A percentile compares a stretch with the other conserved stretches of the same genome.
phyloP scores from a whole-genome alignment of 2,329 filamentous ascomycete genomes.

The Xylariaceae sp. region DNA sequence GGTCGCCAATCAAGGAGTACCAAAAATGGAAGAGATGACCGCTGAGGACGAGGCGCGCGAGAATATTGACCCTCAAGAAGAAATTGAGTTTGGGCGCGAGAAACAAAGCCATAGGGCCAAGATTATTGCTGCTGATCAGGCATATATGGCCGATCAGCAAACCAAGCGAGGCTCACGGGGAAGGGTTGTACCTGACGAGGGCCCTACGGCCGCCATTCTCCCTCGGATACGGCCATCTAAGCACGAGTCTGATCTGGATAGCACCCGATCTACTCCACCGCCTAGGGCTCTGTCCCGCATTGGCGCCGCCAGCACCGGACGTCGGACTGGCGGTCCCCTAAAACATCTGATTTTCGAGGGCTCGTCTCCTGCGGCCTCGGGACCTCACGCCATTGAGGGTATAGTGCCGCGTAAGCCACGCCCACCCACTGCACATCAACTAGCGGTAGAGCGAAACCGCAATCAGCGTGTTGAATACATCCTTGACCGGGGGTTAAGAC shows the following conservation, averaged over 20 bases:
- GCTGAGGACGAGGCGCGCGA: constrained; percentile 67
- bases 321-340: constrained; percentile 52
- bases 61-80: constrained; percentile 70
- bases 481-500: constrained; percentile 72
- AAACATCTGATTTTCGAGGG: constrained; percentile 64
- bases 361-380: constrained; percentile 60
- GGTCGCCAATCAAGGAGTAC: constrained; percentile 70
- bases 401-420: constrained; percentile 66
- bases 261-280: constrained; percentile 55
- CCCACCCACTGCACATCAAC: constrained; percentile 78
- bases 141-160: constrained; percentile 64
- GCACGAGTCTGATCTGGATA: constrained; percentile 59
- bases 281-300: constrained; percentile 45
- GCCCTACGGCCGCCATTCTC: constrained; percentile 58
- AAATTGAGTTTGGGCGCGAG: constrained; percentile 38
- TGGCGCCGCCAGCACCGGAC: constrained; percentile 39
- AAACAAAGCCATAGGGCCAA: constrained; percentile 75
- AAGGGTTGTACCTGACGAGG: constrained; percentile 51
- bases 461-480: constrained; percentile 81
- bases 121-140: constrained; percentile 76
- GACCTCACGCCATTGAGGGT: constrained; percentile 54
- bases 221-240: constrained; percentile 65
- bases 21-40: constrained; percentile 66
- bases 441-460: constrained; percentile 78
- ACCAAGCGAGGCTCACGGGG: constrained; percentile 53